phyloP scores from a whole-genome alignment of 73 alveolate species.

The Paramecium caudatum region DNA sequence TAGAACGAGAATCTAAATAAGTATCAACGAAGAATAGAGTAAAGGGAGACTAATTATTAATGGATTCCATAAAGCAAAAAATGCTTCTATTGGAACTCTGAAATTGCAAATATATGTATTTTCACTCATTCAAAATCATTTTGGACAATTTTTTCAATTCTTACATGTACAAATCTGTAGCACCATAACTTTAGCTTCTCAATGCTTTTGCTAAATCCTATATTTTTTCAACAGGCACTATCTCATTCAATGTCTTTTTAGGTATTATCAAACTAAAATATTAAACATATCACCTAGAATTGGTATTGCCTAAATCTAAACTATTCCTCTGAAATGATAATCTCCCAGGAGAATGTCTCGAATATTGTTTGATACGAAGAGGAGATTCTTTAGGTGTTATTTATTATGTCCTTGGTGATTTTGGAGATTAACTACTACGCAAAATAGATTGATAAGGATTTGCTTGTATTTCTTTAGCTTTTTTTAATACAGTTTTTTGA shows the following conservation, averaged over 20 bases:
- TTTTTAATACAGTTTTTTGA: background rate
- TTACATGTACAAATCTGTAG: slow-evolving; percentile 13
- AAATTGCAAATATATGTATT: background rate
- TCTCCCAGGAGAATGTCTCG: slow-evolving; percentile 31
- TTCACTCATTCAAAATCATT: background rate
- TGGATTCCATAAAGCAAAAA: slow-evolving; percentile 32
- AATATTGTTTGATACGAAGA: background rate
- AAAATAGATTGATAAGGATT: background rate
- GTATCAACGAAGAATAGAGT: background rate
- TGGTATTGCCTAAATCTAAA: background rate
- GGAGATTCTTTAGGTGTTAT: background rate
- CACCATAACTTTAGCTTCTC: background rate
- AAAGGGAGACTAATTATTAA: slow-evolving; percentile 7
- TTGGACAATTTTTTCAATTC: background rate
- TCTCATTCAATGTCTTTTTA: background rate
- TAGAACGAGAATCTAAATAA: slow-evolving; percentile 34
- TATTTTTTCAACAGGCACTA: slow-evolving; percentile 25
- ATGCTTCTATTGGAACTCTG: slow-evolving; percentile 20
- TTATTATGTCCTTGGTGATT: background rate
- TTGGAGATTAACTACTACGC: background rate
- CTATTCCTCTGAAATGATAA: background rate
- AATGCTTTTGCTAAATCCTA: background rate
- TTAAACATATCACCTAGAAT: background rate
- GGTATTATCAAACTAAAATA: slow-evolving; percentile 15
- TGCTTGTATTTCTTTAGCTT: background rate